Conservation (phyloP, 345 rosid genomes). For the Geranium rotundifolium region DNA sequence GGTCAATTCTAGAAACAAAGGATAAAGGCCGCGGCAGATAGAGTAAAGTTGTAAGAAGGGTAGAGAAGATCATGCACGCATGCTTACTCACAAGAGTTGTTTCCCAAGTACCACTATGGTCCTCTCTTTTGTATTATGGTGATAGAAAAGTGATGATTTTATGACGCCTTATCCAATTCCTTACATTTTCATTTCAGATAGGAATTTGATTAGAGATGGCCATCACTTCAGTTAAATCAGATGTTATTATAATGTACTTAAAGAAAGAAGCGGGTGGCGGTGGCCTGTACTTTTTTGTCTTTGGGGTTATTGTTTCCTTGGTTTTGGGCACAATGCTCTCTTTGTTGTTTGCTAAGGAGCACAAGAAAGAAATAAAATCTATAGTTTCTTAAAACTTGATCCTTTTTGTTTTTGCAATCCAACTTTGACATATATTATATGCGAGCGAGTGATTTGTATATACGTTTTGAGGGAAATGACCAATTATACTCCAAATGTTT, state of each 20-base stretch:
- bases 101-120: conserved; percentile 13
- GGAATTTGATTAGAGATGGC: conserved; percentile 18
- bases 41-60: conserved; percentile 26
- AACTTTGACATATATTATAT: not conserved
- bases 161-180: conserved; percentile 18
- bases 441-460: too few species aligned
- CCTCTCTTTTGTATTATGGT: conserved; percentile 40
- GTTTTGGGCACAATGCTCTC: not conserved
- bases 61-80: not conserved
- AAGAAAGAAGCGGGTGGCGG: not conserved
- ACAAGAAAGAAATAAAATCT: not conserved
- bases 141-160: conserved; percentile 33
- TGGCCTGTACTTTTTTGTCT: not conserved
- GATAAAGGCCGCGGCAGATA: conserved; percentile 7
- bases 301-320: not conserved
- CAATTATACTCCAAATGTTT: too few species aligned
- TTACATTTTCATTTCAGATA: conserved; percentile 9
- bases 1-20: conserved; percentile 1
- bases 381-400: not conserved
- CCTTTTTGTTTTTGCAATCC: not conserved
- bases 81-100: too few species aligned
- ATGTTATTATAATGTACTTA: not conserved
- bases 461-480: too few species aligned
- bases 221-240: not conserved
- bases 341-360: not conserved